A percentile compares a stretch with the other conserved stretches of the same genome.
These are phyloP conservation scores for Arabis alpina DNA, from an alignment of 345 rosid genomes.

Conservation along the genomic window DNA sequence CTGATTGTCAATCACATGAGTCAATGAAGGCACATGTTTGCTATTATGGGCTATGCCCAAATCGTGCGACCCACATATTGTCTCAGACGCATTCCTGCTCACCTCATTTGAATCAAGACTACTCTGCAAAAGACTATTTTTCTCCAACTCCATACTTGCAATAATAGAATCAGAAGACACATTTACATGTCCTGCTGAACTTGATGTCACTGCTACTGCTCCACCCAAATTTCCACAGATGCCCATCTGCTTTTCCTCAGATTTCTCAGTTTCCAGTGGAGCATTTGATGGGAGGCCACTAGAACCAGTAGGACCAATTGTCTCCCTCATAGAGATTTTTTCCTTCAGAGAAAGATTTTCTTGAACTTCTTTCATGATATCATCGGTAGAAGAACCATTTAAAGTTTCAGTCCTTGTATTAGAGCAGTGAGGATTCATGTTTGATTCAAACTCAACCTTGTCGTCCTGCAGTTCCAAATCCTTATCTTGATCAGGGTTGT, in stretches of 20 bases:
- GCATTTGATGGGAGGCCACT: conserved; percentile 46
- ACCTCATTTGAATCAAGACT: conserved; percentile 50
- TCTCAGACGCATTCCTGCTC: conserved; percentile 43
- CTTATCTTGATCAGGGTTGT: conserved; percentile 45
- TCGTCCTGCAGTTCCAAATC: conserved; percentile 46
- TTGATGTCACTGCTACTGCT: conserved; percentile 50
- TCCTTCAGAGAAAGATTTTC: conserved; percentile 49
- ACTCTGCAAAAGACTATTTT: conserved; percentile 40
- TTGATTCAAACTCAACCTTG: conserved; percentile 39
- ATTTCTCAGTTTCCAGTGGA: conserved; percentile 37
- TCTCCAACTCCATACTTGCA: conserved; percentile 39
- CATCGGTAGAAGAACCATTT: conserved; percentile 35
- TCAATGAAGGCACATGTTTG: conserved; percentile 26
- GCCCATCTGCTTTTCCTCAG: conserved; percentile 43
- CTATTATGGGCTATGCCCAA: conserved; percentile 36
- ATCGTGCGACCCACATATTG: conserved; percentile 38
- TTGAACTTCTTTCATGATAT: conserved; percentile 48
- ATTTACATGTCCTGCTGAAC: conserved; percentile 48
- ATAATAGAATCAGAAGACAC: conserved; percentile 48
- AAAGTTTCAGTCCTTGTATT: conserved; percentile 46
- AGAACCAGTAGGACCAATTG: conserved; percentile 39
- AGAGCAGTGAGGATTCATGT: conserved; percentile 32
- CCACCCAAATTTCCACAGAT: conserved; percentile 33
- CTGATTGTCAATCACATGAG: conserved; percentile 44
- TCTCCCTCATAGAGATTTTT: conserved; percentile 35